phyloP scores from a whole-genome alignment of 495 filamentous ascomycete genomes.

The Neurospora sp. region DNA sequence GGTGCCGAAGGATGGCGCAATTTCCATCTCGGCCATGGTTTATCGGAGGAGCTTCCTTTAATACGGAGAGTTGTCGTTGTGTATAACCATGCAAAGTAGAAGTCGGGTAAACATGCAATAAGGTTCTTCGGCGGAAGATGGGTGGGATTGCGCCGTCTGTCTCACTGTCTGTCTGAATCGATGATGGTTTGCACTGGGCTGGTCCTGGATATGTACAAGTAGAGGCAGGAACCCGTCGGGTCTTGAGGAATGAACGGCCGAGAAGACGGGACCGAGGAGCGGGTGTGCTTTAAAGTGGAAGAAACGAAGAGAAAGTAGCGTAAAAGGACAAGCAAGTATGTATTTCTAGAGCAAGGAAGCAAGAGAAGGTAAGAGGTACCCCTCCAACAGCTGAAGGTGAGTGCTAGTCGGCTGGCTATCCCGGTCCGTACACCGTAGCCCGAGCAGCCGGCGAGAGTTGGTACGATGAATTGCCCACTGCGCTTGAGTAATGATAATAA shows the following conservation, averaged over 20 bases:
- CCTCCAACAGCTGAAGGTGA: background rate
- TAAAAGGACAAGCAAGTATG: background rate
- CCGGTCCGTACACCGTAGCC: background rate
- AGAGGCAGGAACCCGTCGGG: background rate
- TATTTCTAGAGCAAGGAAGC: background rate
- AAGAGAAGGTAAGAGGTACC: background rate
- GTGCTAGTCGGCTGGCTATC: background rate
- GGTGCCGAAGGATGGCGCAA: conserved; percentile 70
- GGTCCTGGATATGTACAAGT: background rate
- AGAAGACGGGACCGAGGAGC: background rate
- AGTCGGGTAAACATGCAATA: conserved; percentile 3
- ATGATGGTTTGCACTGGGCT: background rate
- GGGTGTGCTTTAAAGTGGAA: background rate
- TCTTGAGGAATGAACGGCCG: background rate
- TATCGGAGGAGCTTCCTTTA: background rate
- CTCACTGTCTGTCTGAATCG: too few relatives aligned
- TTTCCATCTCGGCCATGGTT: conserved; percentile 64
- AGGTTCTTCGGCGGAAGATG: background rate
- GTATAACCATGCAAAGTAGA: conserved; percentile 17
- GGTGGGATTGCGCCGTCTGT: background rate
- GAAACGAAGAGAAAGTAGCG: background rate
- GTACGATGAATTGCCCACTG: background rate
- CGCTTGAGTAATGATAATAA: background rate
- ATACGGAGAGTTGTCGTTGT: background rate
- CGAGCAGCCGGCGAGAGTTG: background rate